phyloP scores from a whole-genome alignment of 2,329 filamentous ascomycete genomes.

The Clarireedia paspali region DNA sequence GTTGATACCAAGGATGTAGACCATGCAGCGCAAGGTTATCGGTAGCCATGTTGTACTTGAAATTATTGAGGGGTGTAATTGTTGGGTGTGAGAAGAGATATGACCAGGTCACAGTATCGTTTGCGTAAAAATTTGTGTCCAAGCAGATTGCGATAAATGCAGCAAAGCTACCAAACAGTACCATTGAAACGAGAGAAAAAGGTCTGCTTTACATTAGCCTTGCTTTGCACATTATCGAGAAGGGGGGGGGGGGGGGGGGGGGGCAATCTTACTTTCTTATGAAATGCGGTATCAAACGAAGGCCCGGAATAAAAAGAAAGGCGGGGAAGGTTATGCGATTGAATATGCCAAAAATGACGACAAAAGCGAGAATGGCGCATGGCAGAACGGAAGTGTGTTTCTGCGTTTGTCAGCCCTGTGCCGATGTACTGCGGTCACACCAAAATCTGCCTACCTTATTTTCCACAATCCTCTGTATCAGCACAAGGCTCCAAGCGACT shows the following conservation, averaged over 20 bases:
- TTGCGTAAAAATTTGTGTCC: conserved; percentile 78
- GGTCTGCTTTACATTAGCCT: conserved; percentile 36
- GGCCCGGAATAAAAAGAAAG: conserved; percentile 76
- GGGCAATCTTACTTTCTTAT: conserved; percentile 57
- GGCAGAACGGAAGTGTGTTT: conserved; percentile 69
- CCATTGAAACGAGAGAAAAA: conserved; percentile 53
- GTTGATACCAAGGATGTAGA: conserved; percentile 72
- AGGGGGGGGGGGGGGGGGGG: not conserved
- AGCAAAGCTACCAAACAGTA: conserved; percentile 59
- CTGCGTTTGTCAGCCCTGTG: conserved; percentile 33
- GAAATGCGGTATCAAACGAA: conserved; percentile 81
- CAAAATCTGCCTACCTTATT: conserved; percentile 51
- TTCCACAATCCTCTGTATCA: conserved; percentile 79
- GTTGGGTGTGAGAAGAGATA: conserved; percentile 57
- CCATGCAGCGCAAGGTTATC: conserved; percentile 69
- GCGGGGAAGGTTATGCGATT: conserved; percentile 97
- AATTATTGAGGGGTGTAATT: conserved; percentile 71
- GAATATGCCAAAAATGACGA: conserved; percentile 81
- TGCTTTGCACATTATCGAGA: not conserved
- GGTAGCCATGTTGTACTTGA: conserved; percentile 64
- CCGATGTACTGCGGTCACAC: not conserved
- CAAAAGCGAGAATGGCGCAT: conserved; percentile 69
- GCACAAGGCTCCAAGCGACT: conserved; percentile 86
- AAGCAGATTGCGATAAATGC: conserved; percentile 65
- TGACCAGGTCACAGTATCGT: conserved; percentile 54